Evolutionary conservation across 2,329 filamentous ascomycete genomes (phyloP).

Genomic region (Talaromyces sp.): DNA sequence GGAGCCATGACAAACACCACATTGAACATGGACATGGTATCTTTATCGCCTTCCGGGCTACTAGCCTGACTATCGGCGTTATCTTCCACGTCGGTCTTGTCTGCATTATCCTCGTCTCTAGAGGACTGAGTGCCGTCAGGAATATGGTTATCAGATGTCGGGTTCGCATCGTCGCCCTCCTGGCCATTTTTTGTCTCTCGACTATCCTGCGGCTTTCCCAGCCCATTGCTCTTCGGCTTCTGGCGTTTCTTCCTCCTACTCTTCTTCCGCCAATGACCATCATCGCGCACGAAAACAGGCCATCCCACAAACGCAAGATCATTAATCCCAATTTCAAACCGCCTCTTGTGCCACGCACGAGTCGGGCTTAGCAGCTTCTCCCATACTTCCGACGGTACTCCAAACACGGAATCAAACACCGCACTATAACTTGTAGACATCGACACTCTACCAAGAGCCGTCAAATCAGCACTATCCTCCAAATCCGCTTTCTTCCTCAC

Average conservation of each 20-base stretch:
- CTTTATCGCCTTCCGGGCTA: conserved; percentile 41
- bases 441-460: conserved; percentile 30
- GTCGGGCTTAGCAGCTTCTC: conserved; percentile 76
- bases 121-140: neutral
- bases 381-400: conserved; percentile 71
- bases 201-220: conserved; percentile 32
- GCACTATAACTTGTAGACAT: conserved; percentile 25
- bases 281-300: conserved; percentile 76
- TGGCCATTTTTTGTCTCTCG: conserved; percentile 31
- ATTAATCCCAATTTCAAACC: conserved; percentile 79
- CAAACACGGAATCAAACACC: conserved; percentile 62
- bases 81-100: conserved; percentile 14
- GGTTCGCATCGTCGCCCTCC: conserved; percentile 24
- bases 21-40: conserved; percentile 94
- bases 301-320: conserved; percentile 77
- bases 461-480: conserved; percentile 31
- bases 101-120: conserved; percentile 23
- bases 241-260: conserved; percentile 48
- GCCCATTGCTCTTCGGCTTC: conserved; percentile 28
- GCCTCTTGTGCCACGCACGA: conserved; percentile 71
- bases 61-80: conserved; percentile 23
- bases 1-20: conserved; percentile 88
- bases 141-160: neutral
- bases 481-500: conserved; percentile 31
- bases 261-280: conserved; percentile 72